A percentile compares a stretch with the other conserved stretches of the same genome.
Conservation (phyloP, 805 yeast genomes). For the Cyberlindnera saturnus region DNA sequence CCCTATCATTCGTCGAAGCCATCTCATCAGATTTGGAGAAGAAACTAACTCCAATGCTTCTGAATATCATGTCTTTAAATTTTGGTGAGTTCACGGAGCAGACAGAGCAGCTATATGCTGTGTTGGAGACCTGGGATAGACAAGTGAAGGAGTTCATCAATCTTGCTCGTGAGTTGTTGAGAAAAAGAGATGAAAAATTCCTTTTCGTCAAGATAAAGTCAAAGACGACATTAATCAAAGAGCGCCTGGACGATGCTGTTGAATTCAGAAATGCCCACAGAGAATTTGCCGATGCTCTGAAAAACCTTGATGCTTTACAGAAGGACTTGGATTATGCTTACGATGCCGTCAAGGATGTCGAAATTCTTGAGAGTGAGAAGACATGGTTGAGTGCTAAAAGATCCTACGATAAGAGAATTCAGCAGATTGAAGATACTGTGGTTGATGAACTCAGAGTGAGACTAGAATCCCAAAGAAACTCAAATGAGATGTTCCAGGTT, state of each 20-base stretch:
- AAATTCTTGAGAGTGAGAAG: constrained; percentile 32
- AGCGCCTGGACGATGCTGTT: constrained; percentile 36
- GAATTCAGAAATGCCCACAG: constrained; percentile 49
- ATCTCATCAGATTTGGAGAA: constrained; percentile 50
- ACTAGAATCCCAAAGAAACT: constrained; percentile 33
- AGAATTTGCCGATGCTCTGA: constrained; percentile 35
- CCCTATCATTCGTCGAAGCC: constrained; percentile 60
- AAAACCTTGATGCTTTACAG: constrained; percentile 11
- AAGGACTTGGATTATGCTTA: constrained; percentile 36
- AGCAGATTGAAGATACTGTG: constrained; percentile 40
- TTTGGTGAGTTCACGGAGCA: constrained; percentile 33
- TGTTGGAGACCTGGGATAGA: constrained; percentile 51
- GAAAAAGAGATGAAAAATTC: constrained; percentile 69
- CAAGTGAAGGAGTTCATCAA: constrained; percentile 57
- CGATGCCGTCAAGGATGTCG: constrained; percentile 30
- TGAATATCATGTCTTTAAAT: constrained; percentile 39
- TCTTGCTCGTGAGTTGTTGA: constrained; percentile 64
- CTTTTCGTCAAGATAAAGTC: constrained; percentile 57
- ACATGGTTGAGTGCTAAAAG: constrained; percentile 38
- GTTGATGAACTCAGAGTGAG: constrained; percentile 33
- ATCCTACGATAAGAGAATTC: constrained; percentile 36
- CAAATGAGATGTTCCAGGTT: constrained; percentile 46
- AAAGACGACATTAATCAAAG: constrained; percentile 32
- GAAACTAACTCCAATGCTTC: constrained; percentile 36
- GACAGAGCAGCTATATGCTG: constrained; percentile 24